Evolutionary conservation across 345 rosid species (phyloP).

Genomic region (Corymbia maculata): DNA sequence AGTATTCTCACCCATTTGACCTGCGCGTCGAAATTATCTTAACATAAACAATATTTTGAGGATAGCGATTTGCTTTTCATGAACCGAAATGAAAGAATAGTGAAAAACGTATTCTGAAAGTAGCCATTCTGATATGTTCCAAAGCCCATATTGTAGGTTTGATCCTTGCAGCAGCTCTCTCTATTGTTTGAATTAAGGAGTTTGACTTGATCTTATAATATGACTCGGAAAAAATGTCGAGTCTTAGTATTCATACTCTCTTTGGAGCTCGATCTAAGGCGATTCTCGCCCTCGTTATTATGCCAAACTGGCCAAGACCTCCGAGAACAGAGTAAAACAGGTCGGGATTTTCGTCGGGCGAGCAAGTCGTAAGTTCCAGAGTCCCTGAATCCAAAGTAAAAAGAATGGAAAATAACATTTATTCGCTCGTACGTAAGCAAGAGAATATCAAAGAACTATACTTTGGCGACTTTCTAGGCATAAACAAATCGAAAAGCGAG

Average conservation of each 20-base stretch:
- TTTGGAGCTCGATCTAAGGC: conserved; percentile 27
- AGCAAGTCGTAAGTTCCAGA: conserved; percentile 37
- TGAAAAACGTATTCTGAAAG: neutral
- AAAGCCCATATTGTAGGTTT: neutral
- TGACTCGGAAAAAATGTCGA: neutral
- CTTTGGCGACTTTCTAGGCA: neutral
- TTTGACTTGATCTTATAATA: neutral
- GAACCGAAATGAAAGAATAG: neutral
- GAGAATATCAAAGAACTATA: neutral
- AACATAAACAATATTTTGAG: neutral
- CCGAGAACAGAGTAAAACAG: conserved; percentile 45
- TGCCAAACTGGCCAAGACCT: conserved; percentile 57
- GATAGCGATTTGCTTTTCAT: neutral
- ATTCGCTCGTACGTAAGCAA: neutral
- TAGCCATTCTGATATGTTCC: neutral
- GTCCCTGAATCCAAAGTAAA: conserved; percentile 20
- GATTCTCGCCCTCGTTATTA: conserved; percentile 46
- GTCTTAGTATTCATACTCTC: conserved; percentile 13
- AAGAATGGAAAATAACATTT: neutral
- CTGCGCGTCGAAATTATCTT: conserved; percentile 4
- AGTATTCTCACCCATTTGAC: conserved; percentile 39
- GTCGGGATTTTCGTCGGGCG: conserved; percentile 16
- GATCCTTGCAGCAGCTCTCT: neutral
- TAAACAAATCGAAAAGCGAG: neutral
- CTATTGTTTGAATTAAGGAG: neutral